Conservation (phyloP, 345 rosid species). For the Angophora floribunda region DNA sequence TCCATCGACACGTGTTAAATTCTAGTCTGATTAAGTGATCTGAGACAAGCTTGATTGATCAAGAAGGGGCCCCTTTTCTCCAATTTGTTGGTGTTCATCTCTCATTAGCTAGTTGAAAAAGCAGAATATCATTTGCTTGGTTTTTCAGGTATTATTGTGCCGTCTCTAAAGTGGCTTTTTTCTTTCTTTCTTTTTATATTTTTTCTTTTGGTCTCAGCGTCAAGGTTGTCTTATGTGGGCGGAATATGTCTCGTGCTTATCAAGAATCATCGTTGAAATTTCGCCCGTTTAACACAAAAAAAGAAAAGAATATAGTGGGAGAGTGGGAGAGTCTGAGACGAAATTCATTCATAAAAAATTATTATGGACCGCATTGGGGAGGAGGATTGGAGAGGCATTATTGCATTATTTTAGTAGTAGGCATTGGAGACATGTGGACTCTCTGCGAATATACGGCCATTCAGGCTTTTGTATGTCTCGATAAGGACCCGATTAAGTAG, state of each 20-base stretch:
- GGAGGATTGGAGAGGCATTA: background rate
- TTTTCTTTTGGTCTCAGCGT: background rate
- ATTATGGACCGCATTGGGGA: background rate
- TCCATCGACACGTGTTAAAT: background rate
- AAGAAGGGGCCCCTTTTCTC: background rate
- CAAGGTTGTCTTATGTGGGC: background rate
- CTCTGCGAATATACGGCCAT: background rate
- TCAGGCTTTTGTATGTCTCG: background rate
- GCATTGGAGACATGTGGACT: background rate
- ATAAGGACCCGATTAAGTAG: background rate
- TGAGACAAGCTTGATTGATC: background rate
- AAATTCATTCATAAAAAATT: background rate
- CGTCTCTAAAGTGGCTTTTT: background rate
- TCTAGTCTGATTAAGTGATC: background rate
- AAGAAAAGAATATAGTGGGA: background rate
- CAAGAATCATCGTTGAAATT: background rate
- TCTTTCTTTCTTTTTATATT: background rate
- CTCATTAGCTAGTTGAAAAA: background rate
- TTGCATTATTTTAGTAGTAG: background rate
- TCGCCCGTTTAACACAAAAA: background rate
- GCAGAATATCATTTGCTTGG: background rate
- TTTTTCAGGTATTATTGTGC: background rate
- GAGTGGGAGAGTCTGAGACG: background rate
- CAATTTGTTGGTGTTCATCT: background rate
- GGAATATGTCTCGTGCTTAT: background rate